Conservation (phyloP, 2,329 filamentous ascomycete genomes). For the Ilyonectria sp. region DNA sequence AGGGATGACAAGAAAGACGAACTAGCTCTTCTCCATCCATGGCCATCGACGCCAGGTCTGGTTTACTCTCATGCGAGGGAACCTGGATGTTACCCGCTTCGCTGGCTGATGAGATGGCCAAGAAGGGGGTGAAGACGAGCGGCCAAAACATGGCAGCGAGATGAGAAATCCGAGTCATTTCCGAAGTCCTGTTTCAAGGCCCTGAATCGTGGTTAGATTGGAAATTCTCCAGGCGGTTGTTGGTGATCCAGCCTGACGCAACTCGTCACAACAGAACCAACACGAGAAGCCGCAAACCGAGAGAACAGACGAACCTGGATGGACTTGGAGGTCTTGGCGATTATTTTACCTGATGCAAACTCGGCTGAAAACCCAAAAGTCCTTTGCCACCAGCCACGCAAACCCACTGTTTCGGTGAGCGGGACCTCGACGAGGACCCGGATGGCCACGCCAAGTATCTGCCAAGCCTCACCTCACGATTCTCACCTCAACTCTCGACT, state of each 20-base stretch:
- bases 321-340: slow-evolving; percentile 5
- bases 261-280: not conserved
- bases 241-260: not conserved
- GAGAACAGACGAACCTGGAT: slow-evolving; percentile 18
- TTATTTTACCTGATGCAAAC: slow-evolving; percentile 8
- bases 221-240: not conserved
- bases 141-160: slow-evolving; percentile 4
- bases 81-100: slow-evolving; percentile 29
- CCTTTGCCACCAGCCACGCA: not conserved
- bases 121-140: slow-evolving; percentile 11
- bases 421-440: slow-evolving; percentile 44
- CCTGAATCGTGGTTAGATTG: not conserved
- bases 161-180: not conserved
- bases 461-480: slow-evolving; percentile 28
- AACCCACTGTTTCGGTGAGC: slow-evolving; percentile 6
- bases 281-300: not conserved
- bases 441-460: slow-evolving; percentile 41
- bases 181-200: not conserved
- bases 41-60: slow-evolving; percentile 30
- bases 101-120: slow-evolving; percentile 13
- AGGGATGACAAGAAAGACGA: slow-evolving; percentile 10
- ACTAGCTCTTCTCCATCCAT: slow-evolving; percentile 32
- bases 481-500: not conserved
- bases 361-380: not conserved
- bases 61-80: slow-evolving; percentile 18